Evolutionary conservation across 2,329 filamentous ascomycete species (phyloP).

Genomic region (Zymoseptoria tritici): DNA sequence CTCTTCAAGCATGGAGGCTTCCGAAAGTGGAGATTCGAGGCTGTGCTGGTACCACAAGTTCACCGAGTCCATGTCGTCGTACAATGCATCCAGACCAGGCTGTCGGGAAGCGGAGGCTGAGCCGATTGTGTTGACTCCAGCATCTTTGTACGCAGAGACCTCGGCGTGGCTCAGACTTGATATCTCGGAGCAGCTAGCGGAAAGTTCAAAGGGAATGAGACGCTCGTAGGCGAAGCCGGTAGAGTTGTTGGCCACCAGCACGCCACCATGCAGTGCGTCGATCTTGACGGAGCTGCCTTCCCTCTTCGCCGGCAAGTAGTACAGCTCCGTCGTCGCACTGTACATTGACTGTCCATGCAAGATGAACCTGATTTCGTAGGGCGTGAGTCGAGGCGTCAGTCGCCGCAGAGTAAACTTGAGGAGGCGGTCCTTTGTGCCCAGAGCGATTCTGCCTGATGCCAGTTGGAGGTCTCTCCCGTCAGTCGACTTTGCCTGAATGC

Average conservation of each 20-base stretch:
- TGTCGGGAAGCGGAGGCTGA: conserved; percentile 37
- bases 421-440: conserved; percentile 34
- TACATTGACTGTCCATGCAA: conserved; percentile 27
- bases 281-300: conserved; percentile 42
- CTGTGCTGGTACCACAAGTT: conserved; percentile 43
- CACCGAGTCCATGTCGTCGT: conserved; percentile 37
- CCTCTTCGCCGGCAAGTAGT: conserved; percentile 36
- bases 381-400: conserved; percentile 18
- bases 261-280: conserved; percentile 41
- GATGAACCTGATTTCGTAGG: conserved; percentile 26
- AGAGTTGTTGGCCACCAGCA: conserved; percentile 35
- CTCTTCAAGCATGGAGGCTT: conserved; percentile 33
- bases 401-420: conserved; percentile 31
- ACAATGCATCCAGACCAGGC: conserved; percentile 33
- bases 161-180: conserved; percentile 30
- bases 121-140: conserved; percentile 44
- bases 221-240: conserved; percentile 29
- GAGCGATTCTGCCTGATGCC: conserved; percentile 19
- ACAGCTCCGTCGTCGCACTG: conserved; percentile 32
- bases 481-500: conserved; percentile 4
- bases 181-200: conserved; percentile 34
- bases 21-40: conserved; percentile 37
- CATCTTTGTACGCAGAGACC: conserved; percentile 33
- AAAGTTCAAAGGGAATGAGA: conserved; percentile 43
- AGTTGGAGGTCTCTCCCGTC: conserved; percentile 10